Conservation (phyloP, 1,139 yeast species). For the Yamadazyma dushanensis region DNA sequence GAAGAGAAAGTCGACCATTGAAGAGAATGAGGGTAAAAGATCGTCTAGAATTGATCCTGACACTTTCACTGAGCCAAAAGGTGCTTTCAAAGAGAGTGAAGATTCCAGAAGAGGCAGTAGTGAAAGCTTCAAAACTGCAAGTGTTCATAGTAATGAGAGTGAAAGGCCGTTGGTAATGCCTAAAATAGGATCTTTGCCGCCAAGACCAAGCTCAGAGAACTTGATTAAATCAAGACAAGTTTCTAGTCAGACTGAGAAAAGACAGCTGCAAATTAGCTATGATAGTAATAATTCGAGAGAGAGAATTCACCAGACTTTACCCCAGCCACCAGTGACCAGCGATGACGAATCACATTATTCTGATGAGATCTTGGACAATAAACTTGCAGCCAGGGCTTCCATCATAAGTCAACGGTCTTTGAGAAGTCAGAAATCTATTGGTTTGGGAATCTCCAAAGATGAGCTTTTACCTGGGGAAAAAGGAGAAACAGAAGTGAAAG, state of each 20-base stretch:
- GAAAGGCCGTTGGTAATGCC: background rate
- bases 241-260: slow-evolving; percentile 20
- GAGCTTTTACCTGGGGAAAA: too few species aligned
- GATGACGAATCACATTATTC: slow-evolving; percentile 16
- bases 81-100: background rate
- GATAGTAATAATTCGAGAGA: slow-evolving; percentile 6
- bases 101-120: slow-evolving; percentile 4
- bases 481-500: too few species aligned
- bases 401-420: slow-evolving; percentile 3
- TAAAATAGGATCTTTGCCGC: background rate
- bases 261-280: slow-evolving; percentile 4
- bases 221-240: slow-evolving; percentile 34
- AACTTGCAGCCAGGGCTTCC: slow-evolving; percentile 3
- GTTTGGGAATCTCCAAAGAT: slow-evolving; percentile 3
- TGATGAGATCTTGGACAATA: slow-evolving; percentile 8
- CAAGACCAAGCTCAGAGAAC: slow-evolving; percentile 23
- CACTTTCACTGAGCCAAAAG: background rate
- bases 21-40: background rate
- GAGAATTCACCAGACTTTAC: slow-evolving; percentile 14
- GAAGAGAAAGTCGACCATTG: slow-evolving; percentile 5
- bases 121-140: slow-evolving; percentile 14
- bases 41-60: background rate
- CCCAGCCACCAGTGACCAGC: slow-evolving; percentile 15
- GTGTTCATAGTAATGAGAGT: slow-evolving; percentile 7
- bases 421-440: slow-evolving; percentile 4